A percentile compares a stretch with the other conserved stretches of the same genome.
These are phyloP conservation scores for Capniomyces stellatus DNA, from an alignment of 371 early-diverging fungal genomes.

Conservation along the genomic window DNA sequence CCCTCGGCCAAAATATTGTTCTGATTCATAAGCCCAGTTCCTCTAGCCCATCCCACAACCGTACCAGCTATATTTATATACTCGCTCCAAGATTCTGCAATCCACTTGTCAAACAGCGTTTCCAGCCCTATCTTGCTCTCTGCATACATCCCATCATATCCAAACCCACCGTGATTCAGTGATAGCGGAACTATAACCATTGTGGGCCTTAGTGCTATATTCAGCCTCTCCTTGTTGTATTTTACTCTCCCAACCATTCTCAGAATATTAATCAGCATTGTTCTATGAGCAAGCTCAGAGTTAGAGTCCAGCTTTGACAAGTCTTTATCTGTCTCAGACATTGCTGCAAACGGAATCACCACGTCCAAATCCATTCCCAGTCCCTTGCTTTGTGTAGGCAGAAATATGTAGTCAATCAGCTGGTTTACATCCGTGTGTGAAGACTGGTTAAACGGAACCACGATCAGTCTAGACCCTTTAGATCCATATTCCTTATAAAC, in stretches of 20 bases:
- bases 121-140: constrained; percentile 89
- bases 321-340: constrained; percentile 77
- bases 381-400: constrained; percentile 40
- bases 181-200: constrained; percentile 82
- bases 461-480: constrained; percentile 63
- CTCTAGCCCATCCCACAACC: constrained; percentile 95
- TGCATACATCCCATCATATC: constrained; percentile 85
- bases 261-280: constrained; percentile 22
- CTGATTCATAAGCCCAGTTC: constrained; percentile 83
- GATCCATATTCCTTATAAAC: constrained; percentile 79
- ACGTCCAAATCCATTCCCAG: constrained; percentile 88
- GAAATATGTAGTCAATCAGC: constrained; percentile 77
- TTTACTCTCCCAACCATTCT: constrained; percentile 35
- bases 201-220: constrained; percentile 73
- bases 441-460: constrained; percentile 91
- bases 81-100: constrained; percentile 79
- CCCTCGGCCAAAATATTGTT: constrained; percentile 85
- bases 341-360: constrained; percentile 89
- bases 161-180: constrained; percentile 91
- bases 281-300: constrained; percentile 74
- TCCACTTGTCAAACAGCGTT: constrained; percentile 82
- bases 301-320: constrained; percentile 67
- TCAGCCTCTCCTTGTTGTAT: constrained; percentile 49
- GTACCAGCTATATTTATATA: constrained; percentile 80
- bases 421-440: constrained; percentile 71